Evolutionary conservation across 1,284 basidiomycete species (phyloP).

Genomic region (Coniferiporia sulphurascens): DNA sequence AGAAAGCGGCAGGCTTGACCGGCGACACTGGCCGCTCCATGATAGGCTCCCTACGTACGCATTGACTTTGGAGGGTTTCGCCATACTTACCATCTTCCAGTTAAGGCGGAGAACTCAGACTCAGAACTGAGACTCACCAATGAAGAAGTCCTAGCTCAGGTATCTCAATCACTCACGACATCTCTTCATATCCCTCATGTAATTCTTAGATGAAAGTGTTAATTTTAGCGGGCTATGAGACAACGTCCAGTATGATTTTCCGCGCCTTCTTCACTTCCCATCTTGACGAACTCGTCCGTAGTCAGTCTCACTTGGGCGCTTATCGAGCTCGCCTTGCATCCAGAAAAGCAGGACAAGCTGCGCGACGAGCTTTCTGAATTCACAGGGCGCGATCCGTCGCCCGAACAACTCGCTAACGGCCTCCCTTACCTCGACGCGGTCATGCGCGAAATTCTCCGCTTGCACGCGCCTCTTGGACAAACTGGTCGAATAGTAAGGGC

Average conservation of each 20-base stretch:
- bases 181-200: not conserved
- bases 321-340: slow-evolving; percentile 26
- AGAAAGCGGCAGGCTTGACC: slow-evolving; percentile 35
- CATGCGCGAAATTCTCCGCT: slow-evolving; percentile 24
- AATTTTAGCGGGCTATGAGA: slow-evolving; percentile 39
- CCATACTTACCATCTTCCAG: slow-evolving; percentile 26
- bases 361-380: slow-evolving; percentile 25
- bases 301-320: slow-evolving; percentile 29
- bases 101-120: slow-evolving; percentile 44
- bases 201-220: slow-evolving; percentile 33
- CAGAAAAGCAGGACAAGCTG: slow-evolving; percentile 25
- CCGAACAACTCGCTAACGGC: slow-evolving; percentile 27
- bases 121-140: slow-evolving; percentile 47
- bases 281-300: slow-evolving; percentile 1
- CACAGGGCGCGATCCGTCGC: slow-evolving; percentile 24
- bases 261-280: not conserved
- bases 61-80: too few relatives aligned
- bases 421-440: slow-evolving; percentile 16
- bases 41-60: slow-evolving; percentile 22
- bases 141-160: slow-evolving; percentile 64
- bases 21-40: slow-evolving; percentile 36
- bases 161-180: slow-evolving; percentile 6
- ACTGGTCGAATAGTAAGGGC: slow-evolving; percentile 36
- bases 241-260: slow-evolving; percentile 33
- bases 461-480: slow-evolving; percentile 27